A percentile compares a stretch with the other conserved stretches of the same genome.
Evolutionary conservation across 1,284 basidiomycete species (phyloP).

Genomic region (Rhodotorula sp.): DNA sequence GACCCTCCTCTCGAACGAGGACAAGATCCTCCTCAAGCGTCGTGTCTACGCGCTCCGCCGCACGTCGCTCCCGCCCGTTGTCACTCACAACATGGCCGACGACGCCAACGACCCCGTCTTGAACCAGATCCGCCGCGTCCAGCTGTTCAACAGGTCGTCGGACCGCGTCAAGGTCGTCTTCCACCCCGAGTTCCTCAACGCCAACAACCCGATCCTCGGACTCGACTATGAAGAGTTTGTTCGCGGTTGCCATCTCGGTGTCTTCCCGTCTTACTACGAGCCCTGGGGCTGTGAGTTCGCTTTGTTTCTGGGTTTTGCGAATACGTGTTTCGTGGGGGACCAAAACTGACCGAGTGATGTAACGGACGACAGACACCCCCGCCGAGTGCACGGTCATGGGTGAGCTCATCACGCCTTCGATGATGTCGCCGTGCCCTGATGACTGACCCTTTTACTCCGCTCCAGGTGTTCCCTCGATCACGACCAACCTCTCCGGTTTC

Average conservation of each 20-base stretch:
- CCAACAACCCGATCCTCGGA: constrained; percentile 94
- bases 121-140: constrained; percentile 88
- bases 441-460: neutral
- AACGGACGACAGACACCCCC: constrained; percentile 52
- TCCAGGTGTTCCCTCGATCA: constrained; percentile 80
- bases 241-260: constrained; percentile 92
- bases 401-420: neutral
- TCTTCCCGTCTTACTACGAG: constrained; percentile 93
- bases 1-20: constrained; percentile 80
- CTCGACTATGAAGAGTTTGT: constrained; percentile 99
- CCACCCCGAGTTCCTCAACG: constrained; percentile 97
- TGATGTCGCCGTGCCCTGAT: no score
- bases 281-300: constrained; percentile 60
- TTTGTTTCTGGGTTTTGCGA: constrained; percentile 44
- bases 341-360: no score
- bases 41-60: constrained; percentile 95
- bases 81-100: constrained; percentile 97
- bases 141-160: constrained; percentile 77
- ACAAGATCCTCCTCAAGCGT: constrained; percentile 92
- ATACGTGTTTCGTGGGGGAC: no score
- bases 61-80: constrained; percentile 85
- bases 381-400: constrained; percentile 73
- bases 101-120: constrained; percentile 88
- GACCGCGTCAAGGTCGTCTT: constrained; percentile 96
- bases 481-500: constrained; percentile 95